phyloP scores from a whole-genome alignment of 495 filamentous ascomycete species.

The Lindgomyces ingoldianus region DNA sequence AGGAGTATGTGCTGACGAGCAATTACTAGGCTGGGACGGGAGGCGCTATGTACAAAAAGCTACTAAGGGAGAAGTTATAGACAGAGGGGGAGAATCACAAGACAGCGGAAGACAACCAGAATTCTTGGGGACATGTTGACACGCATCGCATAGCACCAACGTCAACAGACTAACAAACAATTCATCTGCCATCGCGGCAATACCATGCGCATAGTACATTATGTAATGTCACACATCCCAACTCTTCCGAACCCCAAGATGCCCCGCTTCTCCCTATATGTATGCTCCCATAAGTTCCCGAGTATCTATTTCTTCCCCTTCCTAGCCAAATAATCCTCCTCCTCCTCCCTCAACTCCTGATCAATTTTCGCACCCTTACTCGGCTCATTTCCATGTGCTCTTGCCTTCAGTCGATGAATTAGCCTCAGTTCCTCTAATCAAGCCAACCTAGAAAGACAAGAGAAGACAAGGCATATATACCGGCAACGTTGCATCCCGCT shows the following conservation, averaged over 20 bases:
- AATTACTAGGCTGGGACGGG: conserved; percentile 43
- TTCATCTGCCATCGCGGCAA: too few relatives aligned
- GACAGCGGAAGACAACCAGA: too few relatives aligned
- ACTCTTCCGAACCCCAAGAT: neutral
- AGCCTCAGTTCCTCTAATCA: too few relatives aligned
- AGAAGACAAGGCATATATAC: too few relatives aligned
- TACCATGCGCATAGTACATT: too few relatives aligned
- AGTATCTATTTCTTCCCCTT: conserved; percentile 42
- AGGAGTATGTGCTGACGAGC: neutral
- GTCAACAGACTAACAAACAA: conserved; percentile 2
- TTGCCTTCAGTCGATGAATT: too few relatives aligned
- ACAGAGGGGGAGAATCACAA: neutral
- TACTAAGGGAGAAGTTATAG: conserved; percentile 13
- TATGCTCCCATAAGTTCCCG: too few relatives aligned
- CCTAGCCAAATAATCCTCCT: conserved; percentile 47
- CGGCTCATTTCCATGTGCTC: conserved; percentile 49
- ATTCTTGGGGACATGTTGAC: too few relatives aligned
- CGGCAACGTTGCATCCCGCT: conserved; percentile 34
- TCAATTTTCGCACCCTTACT: conserved; percentile 51
- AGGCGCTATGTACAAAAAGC: conserved; percentile 46
- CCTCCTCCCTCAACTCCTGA: conserved; percentile 48
- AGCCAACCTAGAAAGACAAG: too few relatives aligned
- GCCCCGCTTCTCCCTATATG: too few relatives aligned
- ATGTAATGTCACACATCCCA: neutral
- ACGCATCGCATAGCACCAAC: conserved; percentile 1